Evolutionary conservation across 192 early-diverging fungal species (phyloP), one percentile per base, ranked within the genome.

Genomic region (Backusella psychrophila): DNA sequence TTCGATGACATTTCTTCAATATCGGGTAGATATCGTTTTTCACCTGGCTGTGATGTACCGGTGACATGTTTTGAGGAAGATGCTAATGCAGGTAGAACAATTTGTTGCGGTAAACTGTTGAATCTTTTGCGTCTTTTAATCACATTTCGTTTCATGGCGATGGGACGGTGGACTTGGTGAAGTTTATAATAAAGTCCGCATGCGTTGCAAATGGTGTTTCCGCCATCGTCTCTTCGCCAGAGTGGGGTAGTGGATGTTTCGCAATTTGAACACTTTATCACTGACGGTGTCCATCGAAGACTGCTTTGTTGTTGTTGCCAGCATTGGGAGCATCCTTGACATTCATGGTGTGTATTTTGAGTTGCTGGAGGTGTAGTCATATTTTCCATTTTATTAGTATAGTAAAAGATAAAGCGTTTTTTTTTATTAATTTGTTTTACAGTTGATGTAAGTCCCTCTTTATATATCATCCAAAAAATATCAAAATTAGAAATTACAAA

Each of bases 131-230:
- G 84, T 19, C 94, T 87, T 79, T 92, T 94, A 73, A 95, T 95
- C 6, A 93, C 88, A 4, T 85, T 80, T 53, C 91, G 77, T 82
- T 92, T 93, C 93, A 95, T 93, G 2, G 89, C 89, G 2, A 93
- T 85, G 23, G 96, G 96, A 31, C 96, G 89, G 38, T 92, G 85
- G 17, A 89, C 87, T 79, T 89, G 89, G 85, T 98, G 94, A 53
- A 96, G 89, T 75, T 93, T 94, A 77, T 84, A 96, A 79, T 98
- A 96, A 52, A 98, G 84, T 3, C 97, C 97, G 75, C 94, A 95
- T 3, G 94, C 94, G 73, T 95, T 95, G 77, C 94, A 95, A 29
- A 94, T 93, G 3, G 93, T 90, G 74, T 92, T 89, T 69, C 92
- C 92, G 26, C 85, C 76, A 38, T 90, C 90, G 66, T 93, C 91